These are phyloP conservation scores for Rhizoctonia solani DNA, from an alignment of 1,284 basidiomycete species.

Conservation along the genomic window DNA sequence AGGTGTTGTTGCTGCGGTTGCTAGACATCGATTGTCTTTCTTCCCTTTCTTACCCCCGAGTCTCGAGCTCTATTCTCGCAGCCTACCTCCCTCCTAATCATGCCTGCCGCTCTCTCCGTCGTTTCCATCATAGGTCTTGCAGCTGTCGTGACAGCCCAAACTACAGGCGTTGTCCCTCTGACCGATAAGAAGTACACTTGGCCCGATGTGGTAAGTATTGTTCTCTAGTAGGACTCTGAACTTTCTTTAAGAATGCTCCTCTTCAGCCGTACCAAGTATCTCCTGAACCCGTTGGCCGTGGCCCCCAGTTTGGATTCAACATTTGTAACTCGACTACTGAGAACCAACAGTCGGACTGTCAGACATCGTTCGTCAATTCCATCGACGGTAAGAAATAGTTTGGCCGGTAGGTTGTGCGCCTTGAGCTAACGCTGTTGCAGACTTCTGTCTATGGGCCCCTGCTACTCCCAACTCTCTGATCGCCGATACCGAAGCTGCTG, in stretches of 20 bases:
- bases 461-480: constrained; percentile 44
- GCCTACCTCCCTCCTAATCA: constrained; percentile 24
- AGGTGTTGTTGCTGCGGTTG: constrained; percentile 20
- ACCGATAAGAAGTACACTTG: constrained; percentile 23
- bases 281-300: constrained; percentile 27
- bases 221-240: background rate
- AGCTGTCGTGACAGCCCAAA: constrained; percentile 19
- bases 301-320: constrained; percentile 42
- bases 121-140: constrained; percentile 26
- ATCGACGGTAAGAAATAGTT: constrained; percentile 3
- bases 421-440: constrained; percentile 36
- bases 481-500: constrained; percentile 48
- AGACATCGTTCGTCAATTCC: constrained; percentile 40
- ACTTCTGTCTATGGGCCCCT: constrained; percentile 42
- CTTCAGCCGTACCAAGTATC: constrained; percentile 36
- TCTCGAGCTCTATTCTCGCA: background rate
- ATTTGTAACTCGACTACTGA: constrained; percentile 45
- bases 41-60: constrained; percentile 3
- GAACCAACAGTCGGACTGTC: constrained; percentile 44
- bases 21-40: constrained; percentile 11
- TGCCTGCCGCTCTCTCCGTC: constrained; percentile 31
- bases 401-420: background rate
- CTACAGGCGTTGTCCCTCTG: background rate
- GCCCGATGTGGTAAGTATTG: constrained; percentile 6
- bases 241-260: background rate